phyloP scores from a whole-genome alignment of 768 basidiomycete genomes.

The Hericium coralloides region DNA sequence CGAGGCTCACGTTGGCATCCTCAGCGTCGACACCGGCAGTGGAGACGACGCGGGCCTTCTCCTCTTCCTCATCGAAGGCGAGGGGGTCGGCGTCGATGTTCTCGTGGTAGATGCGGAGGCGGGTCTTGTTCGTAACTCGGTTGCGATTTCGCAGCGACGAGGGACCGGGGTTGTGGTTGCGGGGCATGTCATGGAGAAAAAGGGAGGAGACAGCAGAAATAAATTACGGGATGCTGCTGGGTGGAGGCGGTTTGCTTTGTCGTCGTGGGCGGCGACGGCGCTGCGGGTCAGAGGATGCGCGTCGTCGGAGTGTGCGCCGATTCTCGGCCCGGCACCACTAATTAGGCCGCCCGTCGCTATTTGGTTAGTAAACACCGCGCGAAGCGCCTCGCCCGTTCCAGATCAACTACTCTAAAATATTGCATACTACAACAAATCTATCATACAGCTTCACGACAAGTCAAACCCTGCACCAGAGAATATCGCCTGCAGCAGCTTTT shows the following conservation, averaged over 20 bases:
- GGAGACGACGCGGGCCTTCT: slow-evolving; percentile 70
- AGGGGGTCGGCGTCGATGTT: slow-evolving; percentile 73
- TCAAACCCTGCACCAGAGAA: slow-evolving; percentile 88
- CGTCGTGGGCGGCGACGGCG: slow-evolving; percentile 16
- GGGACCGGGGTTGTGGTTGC: slow-evolving; percentile 66
- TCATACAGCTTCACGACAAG: slow-evolving; percentile 45
- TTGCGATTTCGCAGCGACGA: slow-evolving; percentile 80
- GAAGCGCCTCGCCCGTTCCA: too few species aligned
- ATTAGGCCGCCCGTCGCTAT: neutral
- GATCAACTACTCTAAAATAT: too few species aligned
- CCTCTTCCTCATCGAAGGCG: slow-evolving; percentile 79
- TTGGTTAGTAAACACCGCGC: neutral
- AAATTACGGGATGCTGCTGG: slow-evolving; percentile 14
- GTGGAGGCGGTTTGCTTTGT: slow-evolving; percentile 12
- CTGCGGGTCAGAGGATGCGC: slow-evolving; percentile 15
- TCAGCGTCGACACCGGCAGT: slow-evolving; percentile 88
- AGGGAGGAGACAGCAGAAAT: slow-evolving; percentile 20
- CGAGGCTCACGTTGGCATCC: slow-evolving; percentile 77
- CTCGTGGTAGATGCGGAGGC: slow-evolving; percentile 76
- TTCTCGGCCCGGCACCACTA: neutral
- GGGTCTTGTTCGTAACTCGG: slow-evolving; percentile 88
- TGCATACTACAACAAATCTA: too few species aligned
- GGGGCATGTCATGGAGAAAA: slow-evolving; percentile 81
- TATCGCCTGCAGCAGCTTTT: slow-evolving; percentile 82
- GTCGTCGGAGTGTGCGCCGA: slow-evolving; percentile 11